phyloP scores from a whole-genome alignment of 2,329 filamentous ascomycete species.

The Phoma sp. region DNA sequence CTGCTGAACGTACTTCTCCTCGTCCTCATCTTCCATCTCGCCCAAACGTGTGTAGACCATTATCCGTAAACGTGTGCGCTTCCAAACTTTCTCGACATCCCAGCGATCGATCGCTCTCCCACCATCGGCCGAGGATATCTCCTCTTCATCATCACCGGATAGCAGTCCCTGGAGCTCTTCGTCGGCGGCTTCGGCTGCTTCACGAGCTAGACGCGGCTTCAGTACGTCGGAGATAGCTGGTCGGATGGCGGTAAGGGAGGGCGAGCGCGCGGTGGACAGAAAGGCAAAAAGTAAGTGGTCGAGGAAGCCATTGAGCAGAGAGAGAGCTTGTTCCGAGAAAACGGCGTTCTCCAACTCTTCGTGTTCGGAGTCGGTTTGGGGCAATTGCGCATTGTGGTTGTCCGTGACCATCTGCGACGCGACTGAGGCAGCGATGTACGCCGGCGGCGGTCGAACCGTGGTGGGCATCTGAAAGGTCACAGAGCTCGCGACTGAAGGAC shows the following conservation, averaged over 20 bases:
- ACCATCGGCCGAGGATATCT: conserved; percentile 38
- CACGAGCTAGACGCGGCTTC: conserved; percentile 85
- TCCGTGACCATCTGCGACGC: conserved; percentile 92
- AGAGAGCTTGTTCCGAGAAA: conserved; percentile 76
- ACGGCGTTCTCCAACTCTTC: conserved; percentile 70
- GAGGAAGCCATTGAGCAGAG: conserved; percentile 87
- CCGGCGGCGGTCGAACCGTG: conserved; percentile 76
- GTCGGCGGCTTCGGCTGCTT: conserved; percentile 82
- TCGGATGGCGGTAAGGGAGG: conserved; percentile 75
- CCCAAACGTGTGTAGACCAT: conserved; percentile 98
- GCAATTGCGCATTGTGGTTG: conserved; percentile 78
- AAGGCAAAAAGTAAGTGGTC: conserved; percentile 94
- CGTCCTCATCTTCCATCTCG: conserved; percentile 97
- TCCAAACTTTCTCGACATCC: conserved; percentile 94
- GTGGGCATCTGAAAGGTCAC: conserved; percentile 67
- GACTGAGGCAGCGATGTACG: conserved; percentile 86
- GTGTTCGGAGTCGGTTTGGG: conserved; percentile 69
- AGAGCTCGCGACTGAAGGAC: conserved; percentile 65
- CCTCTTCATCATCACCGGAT: conserved; percentile 71
- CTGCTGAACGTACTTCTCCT: conserved; percentile 85
- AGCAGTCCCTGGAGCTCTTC: conserved; percentile 89
- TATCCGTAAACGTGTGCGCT: conserved; percentile 86
- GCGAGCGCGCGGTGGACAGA: conserved; percentile 80
- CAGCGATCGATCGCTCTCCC: conserved; percentile 64
- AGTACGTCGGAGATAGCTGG: conserved; percentile 86